Evolutionary conservation across 2,329 filamentous ascomycete species (phyloP), one percentile per base, ranked within the genome.

Genomic region (Aspergillus fumigatiaffinis): DNA sequence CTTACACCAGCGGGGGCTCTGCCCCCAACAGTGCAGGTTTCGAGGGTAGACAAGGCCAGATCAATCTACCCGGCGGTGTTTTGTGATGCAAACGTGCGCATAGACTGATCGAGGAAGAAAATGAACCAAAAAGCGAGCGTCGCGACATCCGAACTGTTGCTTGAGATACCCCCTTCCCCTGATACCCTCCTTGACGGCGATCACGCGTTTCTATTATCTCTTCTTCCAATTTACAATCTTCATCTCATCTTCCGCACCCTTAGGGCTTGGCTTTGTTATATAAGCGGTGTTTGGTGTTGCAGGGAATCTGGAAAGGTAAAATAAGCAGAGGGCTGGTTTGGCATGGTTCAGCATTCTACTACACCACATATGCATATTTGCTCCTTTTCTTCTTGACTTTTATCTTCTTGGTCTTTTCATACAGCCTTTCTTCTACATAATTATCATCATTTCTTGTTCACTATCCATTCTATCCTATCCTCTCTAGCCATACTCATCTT

Each of bases 11-110:
- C 10, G 57, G 53, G 17, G 65, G 66, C 3, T 66, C 70, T 14
- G 65, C 67, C 26, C 71, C 71, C 7, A 71, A 67, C 28, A 72
- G 70, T 46, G 70, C 70, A 12, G 67, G 68, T 14, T 73, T 73
- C 47, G 66, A 70, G 21, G 57, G 56, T 5, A 63, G 63, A 51
- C 67, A 63, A 56, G 68, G 62, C 28, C 70, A 71, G 54, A 71
- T 72, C 57, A 69, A 72, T 52, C 54, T 72, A 35, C 70, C 70
- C 0, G 70, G 70, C 23, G 70, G 70, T 20, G 70, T 71, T 50
- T 53, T 72, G 51, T 72, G 60, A 71, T 55, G 9, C 28, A 21
- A 29, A 23, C 17, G 17, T 47, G n/a, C 10, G 10, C 29, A 4
- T 25, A 44, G n/a, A 12, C 23, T 50, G 50, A 28, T 54, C 32